Conservation (phyloP, 2,329 filamentous ascomycete genomes). For the Pseudogymnoascus sp. region DNA sequence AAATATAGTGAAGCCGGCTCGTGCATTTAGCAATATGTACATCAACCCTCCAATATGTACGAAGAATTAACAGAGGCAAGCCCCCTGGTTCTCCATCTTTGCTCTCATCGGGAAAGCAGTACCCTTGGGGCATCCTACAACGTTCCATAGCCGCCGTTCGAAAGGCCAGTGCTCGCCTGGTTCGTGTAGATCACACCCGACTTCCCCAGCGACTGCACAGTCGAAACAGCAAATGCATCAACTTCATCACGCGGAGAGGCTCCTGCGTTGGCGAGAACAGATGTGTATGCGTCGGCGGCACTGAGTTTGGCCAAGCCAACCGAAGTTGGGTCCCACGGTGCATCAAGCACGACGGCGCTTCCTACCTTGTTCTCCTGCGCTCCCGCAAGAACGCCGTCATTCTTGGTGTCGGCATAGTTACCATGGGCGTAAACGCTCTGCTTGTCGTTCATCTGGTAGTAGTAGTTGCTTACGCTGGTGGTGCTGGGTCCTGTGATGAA, state of each 20-base stretch:
- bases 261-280: slow-evolving; percentile 31
- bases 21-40: background rate
- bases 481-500: slow-evolving; percentile 47
- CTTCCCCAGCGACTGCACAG: slow-evolving; percentile 20
- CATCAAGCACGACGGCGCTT: slow-evolving; percentile 17
- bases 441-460: slow-evolving; percentile 46
- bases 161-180: slow-evolving; percentile 22
- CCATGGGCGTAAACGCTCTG: slow-evolving; percentile 45
- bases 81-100: background rate
- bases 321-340: slow-evolving; percentile 21
- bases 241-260: slow-evolving; percentile 28
- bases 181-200: slow-evolving; percentile 21
- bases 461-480: slow-evolving; percentile 42
- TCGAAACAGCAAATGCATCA: slow-evolving; percentile 22
- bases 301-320: slow-evolving; percentile 22
- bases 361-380: slow-evolving; percentile 13
- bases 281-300: slow-evolving; percentile 30
- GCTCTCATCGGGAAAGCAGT: background rate
- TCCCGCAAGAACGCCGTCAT: slow-evolving; percentile 42
- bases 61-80: background rate
- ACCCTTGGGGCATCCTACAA: background rate
- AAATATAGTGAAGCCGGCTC: background rate
- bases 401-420: slow-evolving; percentile 45
- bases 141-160: slow-evolving; percentile 24
- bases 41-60: background rate